Percentiles rank a stretch among this genome's conserved stretches.
Evolutionary conservation across 148 eudicot genomes (phyloP).

Genomic region (Tetragonia tetragonoides): DNA sequence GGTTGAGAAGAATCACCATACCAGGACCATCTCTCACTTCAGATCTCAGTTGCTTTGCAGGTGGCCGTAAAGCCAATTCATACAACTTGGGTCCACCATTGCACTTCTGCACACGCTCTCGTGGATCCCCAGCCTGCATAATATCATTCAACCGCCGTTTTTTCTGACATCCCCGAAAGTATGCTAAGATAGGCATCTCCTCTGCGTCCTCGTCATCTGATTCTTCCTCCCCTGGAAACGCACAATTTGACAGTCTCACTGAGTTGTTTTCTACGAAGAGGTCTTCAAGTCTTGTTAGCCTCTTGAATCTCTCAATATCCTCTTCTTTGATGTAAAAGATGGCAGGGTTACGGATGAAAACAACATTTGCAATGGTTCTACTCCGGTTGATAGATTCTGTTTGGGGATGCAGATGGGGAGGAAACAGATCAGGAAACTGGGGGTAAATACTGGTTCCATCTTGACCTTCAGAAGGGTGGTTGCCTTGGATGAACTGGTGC

Average conservation of each 20-base stretch:
- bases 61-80: slow-evolving; percentile 28
- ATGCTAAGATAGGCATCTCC: slow-evolving; percentile 23
- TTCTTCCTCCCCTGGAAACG: slow-evolving; percentile 16
- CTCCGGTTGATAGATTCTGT: slow-evolving; percentile 28
- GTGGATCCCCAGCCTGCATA: slow-evolving; percentile 4
- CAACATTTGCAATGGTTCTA: slow-evolving; percentile 43
- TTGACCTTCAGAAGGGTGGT: slow-evolving; percentile 33
- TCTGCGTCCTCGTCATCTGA: slow-evolving; percentile 22
- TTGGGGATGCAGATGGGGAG: slow-evolving; percentile 57
- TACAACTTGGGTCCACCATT: slow-evolving; percentile 21
- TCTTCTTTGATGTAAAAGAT: slow-evolving; percentile 39
- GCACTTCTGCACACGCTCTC: background rate
- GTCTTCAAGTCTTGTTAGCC: slow-evolving; percentile 48
- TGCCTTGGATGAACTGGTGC: slow-evolving; percentile 57
- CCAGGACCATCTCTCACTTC: slow-evolving; percentile 45
- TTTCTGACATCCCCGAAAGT: slow-evolving; percentile 23
- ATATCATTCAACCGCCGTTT: slow-evolving; percentile 25
- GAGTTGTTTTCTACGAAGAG: slow-evolving; percentile 40
- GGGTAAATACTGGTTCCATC: slow-evolving; percentile 30
- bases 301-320: slow-evolving; percentile 61
- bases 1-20: slow-evolving; percentile 60
- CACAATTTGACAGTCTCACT: slow-evolving; percentile 25
- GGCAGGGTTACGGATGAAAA: slow-evolving; percentile 52
- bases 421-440: slow-evolving; percentile 76
- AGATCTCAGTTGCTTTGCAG: slow-evolving; percentile 16